phyloP scores from a whole-genome alignment of 176 grass and related monocot species.

The Puya raimondii region DNA sequence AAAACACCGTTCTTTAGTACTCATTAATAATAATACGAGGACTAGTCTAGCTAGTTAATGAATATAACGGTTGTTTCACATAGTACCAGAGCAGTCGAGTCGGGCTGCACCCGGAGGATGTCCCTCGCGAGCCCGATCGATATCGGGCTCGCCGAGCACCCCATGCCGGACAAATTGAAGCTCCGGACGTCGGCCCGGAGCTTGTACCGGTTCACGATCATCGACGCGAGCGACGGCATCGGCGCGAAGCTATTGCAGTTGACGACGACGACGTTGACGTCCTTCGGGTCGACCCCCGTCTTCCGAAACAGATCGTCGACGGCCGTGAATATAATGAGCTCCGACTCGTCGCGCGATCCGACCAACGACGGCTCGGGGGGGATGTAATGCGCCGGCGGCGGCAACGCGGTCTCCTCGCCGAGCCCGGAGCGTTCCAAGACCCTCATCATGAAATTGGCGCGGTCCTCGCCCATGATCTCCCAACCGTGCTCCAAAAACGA shows the following conservation, averaged over 20 bases:
- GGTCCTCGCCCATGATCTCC: background rate
- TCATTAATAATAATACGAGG: too few relatives aligned
- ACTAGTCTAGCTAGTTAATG: too few relatives aligned
- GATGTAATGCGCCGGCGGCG: background rate
- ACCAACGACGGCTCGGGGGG: background rate
- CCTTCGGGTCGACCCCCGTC: background rate
- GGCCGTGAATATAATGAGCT: background rate
- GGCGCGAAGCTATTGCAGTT: background rate
- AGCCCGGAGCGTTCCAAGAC: background rate
- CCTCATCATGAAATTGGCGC: background rate
- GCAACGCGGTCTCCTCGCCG: background rate
- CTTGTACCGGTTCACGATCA: conserved; percentile 4
- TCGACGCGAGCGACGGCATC: background rate
- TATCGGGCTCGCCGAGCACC: background rate
- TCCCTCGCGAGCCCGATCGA: background rate
- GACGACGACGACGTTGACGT: background rate
- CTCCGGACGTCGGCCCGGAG: background rate
- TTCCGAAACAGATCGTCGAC: background rate
- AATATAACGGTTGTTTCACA: too few relatives aligned
- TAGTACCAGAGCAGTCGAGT: background rate
- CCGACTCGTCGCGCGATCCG: background rate
- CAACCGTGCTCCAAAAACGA: background rate
- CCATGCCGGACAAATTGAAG: conserved; percentile 3
- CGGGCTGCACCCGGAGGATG: background rate
- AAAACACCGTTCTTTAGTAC: too few relatives aligned